phyloP scores from a whole-genome alignment of 2,329 filamentous ascomycete species.

The Fusarium humuli region DNA sequence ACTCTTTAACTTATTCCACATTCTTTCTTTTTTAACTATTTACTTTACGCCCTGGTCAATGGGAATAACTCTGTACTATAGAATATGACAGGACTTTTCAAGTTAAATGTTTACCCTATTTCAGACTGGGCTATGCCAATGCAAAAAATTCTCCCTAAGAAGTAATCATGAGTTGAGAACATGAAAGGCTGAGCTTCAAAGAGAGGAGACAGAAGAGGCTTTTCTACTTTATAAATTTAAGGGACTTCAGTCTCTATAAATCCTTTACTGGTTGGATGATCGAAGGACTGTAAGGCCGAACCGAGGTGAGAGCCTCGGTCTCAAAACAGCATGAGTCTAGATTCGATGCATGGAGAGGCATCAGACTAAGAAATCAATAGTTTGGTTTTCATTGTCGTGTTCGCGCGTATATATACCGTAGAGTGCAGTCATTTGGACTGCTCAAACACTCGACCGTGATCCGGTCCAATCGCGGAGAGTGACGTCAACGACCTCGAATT shows the following conservation, averaged over 20 bases:
- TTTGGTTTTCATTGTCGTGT: not conserved
- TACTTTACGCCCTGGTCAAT: not conserved
- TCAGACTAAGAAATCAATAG: not conserved
- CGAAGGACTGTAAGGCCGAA: not conserved
- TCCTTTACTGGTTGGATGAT: not conserved
- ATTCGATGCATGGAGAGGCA: not conserved
- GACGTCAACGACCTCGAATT: not conserved
- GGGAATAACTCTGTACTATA: not conserved
- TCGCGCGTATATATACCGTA: not conserved
- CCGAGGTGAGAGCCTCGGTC: not conserved
- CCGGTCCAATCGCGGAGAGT: not conserved
- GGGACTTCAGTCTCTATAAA: not conserved
- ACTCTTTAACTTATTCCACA: conserved; percentile 53
- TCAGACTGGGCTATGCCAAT: not conserved
- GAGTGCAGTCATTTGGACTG: not conserved
- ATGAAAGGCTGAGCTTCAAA: no score
- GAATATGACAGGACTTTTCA: not conserved
- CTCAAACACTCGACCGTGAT: not conserved
- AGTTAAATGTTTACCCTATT: not conserved
- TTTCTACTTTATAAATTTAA: not conserved
- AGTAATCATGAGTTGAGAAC: not conserved
- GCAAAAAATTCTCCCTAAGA: not conserved
- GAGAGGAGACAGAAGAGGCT: not conserved
- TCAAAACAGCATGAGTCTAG: not conserved
- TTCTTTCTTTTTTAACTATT: not conserved